Base-by-base conservation (phyloP, 495 filamentous ascomycete genomes). In the Tuber borchii region DNA sequence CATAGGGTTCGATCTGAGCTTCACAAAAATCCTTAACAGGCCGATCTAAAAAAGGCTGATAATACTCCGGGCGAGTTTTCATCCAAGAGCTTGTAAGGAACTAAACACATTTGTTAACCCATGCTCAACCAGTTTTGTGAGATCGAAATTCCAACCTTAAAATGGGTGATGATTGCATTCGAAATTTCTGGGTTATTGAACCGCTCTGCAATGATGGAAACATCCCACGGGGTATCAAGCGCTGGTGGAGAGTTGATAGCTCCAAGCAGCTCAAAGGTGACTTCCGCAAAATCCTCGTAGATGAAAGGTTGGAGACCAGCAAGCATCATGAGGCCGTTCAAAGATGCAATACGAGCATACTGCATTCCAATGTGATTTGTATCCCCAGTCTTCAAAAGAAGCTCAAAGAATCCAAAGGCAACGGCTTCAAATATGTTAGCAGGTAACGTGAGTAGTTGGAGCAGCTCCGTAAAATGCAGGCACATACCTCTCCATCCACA, bases 401-500 rank as follows among this genome's bases (percentile, higher is more conserved):
- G 90, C 85, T 99, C 95, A 79, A 96, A 97, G 85, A 97, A 98
- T 72, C 90, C 90, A 83, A 97, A 99, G 31, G 90, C 95, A 83
- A 97, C 90, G 65, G 95, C 95, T 98, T 76, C 76, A 22, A 74
- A 68, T 46, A 69, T 39, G 73, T 85, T 69, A 84, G 79, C 48
- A 73, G 43, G 44, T 61, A 31, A 69, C 70, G 75, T 7, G 68
- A 71, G 68, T 26, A 22, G 39, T 70, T 56, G 51, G 51, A 61
- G 51, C n/a, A 16, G 73, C 61, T 42, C 34, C 51, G 40, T 80
- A 22, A 75, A 76, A 68, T 79, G 83, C 69, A 74, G 73, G 39
- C n/a, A 85, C 84, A 83, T 88, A 97, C 95, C 95, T 91, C 95
- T 88, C 95, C 95, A 99, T 78, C 95, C 95, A 86, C 95, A 99